phyloP scores from a whole-genome alignment of 345 rosid species.

The Passiflora organensis region DNA sequence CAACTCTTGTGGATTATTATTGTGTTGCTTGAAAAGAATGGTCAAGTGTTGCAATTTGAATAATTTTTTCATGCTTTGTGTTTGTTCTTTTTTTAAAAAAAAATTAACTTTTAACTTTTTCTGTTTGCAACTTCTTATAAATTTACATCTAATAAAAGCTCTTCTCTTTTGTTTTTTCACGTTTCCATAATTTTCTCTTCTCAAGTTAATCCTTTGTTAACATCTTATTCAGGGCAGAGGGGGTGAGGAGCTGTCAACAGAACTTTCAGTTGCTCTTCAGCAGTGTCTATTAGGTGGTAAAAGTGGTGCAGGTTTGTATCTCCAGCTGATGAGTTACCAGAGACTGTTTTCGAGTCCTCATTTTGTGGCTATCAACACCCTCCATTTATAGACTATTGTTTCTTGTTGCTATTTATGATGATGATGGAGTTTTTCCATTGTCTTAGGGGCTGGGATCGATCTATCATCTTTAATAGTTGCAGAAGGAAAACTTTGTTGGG shows the following conservation, averaged over 20 bases:
- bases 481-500: constrained; percentile 90
- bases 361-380: not conserved
- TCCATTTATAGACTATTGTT: not conserved
- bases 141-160: no score
- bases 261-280: constrained; percentile 69
- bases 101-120: no score
- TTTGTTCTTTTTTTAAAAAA: no score
- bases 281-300: constrained; percentile 80
- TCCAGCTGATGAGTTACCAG: not conserved
- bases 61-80: no score
- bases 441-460: constrained; percentile 80
- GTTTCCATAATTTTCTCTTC: not conserved
- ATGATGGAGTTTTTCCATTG: constrained; percentile 11
- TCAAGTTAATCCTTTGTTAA: not conserved
- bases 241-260: constrained; percentile 79
- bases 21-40: no score
- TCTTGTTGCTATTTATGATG: constrained; percentile 4
- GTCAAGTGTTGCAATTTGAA: no score
- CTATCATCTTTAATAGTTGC: constrained; percentile 61
- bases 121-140: not conserved
- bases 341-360: not conserved
- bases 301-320: constrained; percentile 71
- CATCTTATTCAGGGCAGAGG: constrained; percentile 68
- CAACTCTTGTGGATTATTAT: no score
- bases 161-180: not conserved